A percentile compares a stretch with the other conserved stretches of the same genome.
These are phyloP conservation scores for Prosopis cineraria DNA, from an alignment of 306 rosid species.

Conservation along the genomic window DNA sequence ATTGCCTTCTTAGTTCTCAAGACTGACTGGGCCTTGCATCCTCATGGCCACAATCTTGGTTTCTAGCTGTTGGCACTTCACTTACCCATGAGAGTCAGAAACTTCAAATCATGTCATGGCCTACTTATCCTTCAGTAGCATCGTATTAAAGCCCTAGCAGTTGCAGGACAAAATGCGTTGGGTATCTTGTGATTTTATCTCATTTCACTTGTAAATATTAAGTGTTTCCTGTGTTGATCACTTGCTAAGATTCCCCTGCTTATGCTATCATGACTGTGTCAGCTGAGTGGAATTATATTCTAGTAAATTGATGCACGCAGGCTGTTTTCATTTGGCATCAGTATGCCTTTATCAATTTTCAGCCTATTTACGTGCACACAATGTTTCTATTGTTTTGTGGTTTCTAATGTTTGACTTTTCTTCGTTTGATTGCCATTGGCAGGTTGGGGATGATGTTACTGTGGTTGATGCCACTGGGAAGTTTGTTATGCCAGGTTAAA, in stretches of 20 bases:
- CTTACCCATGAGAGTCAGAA: background rate
- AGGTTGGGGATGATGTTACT: conserved; percentile 80
- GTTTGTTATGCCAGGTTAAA: conserved; percentile 91
- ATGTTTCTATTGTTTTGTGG: background rate
- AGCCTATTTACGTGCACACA: background rate
- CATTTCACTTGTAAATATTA: background rate
- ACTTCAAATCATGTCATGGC: background rate
- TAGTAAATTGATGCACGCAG: background rate
- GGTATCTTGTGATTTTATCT: background rate
- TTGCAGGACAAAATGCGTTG: background rate
- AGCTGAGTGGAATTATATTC: background rate
- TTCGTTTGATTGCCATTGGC: conserved; percentile 28
- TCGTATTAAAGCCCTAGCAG: background rate
- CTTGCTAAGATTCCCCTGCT: background rate
- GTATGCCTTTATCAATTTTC: background rate
- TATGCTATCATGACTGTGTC: background rate
- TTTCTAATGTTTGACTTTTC: conserved; percentile 24
- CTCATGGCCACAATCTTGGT: no score
- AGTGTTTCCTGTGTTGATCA: background rate
- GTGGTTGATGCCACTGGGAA: conserved; percentile 92
- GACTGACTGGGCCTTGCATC: no score
- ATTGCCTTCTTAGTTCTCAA: background rate
- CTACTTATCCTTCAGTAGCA: background rate
- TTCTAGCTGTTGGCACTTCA: background rate
- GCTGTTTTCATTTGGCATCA: background rate